These are phyloP conservation scores for Wickerhamomyces bisporus DNA, from an alignment of 805 yeast genomes.

Conservation along the genomic window DNA sequence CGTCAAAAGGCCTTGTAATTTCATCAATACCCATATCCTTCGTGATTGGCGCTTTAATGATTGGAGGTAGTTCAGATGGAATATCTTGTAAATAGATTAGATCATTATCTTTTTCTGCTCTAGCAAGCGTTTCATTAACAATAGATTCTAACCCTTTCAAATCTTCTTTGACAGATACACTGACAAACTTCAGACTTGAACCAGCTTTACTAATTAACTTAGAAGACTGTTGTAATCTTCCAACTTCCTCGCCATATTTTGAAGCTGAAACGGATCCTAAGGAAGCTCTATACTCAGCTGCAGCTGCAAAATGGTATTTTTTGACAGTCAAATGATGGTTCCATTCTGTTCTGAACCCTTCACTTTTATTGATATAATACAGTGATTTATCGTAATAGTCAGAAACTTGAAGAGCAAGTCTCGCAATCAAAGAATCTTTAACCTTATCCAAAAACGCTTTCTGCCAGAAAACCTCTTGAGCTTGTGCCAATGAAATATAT, in stretches of 20 bases:
- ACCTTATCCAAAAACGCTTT: conserved; percentile 48
- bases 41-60: conserved; percentile 52
- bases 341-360: conserved; percentile 60
- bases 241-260: conserved; percentile 71
- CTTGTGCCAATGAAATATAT: conserved; percentile 66
- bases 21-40: conserved; percentile 37
- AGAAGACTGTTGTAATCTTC: conserved; percentile 43
- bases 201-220: conserved; percentile 32
- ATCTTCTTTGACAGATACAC: conserved; percentile 44
- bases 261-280: conserved; percentile 38
- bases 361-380: conserved; percentile 39
- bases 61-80: conserved; percentile 43
- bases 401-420: conserved; percentile 59
- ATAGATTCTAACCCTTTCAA: conserved; percentile 42
- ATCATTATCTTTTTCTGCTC: conserved; percentile 76
- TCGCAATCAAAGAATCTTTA: conserved; percentile 58
- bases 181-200: conserved; percentile 36
- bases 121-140: conserved; percentile 39
- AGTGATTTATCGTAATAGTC: conserved; percentile 47
- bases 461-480: conserved; percentile 84
- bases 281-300: conserved; percentile 62
- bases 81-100: conserved; percentile 66
- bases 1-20: conserved; percentile 27
- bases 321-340: conserved; percentile 55
- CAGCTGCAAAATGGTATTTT: conserved; percentile 61